These are phyloP conservation scores for Auxenochlorella protothecoides DNA, from an alignment of 139 green algal genomes.

Conservation along the genomic window DNA sequence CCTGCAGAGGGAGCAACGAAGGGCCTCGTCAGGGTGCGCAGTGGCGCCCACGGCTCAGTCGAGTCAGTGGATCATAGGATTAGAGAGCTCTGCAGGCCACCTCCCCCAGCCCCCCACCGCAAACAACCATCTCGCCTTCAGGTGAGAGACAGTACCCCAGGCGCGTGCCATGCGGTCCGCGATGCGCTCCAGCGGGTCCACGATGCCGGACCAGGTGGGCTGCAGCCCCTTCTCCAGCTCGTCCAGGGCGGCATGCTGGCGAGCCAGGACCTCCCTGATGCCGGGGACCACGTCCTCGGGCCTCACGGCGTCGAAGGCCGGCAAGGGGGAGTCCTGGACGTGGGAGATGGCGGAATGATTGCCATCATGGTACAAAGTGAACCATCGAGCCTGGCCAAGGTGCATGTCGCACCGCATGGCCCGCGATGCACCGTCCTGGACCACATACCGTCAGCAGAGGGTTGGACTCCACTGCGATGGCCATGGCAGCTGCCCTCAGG, in stretches of 20 bases:
- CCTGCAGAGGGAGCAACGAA: conserved; percentile 21
- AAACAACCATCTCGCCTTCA: conserved; percentile 54
- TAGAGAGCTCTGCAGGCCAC: too few relatives aligned
- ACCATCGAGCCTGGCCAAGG: too few relatives aligned
- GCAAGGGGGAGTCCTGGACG: conserved; percentile 54
- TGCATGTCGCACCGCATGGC: too few relatives aligned
- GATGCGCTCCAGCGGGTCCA: conserved; percentile 80
- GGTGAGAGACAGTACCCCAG: conserved; percentile 86
- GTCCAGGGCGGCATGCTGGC: conserved; percentile 66
- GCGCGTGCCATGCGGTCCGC: conserved; percentile 61
- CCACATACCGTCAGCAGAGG: conserved; percentile 10
- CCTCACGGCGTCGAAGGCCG: conserved; percentile 68
- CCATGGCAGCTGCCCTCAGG: conserved; percentile 5
- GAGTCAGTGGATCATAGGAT: too few relatives aligned
- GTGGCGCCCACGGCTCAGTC: too few relatives aligned
- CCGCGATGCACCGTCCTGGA: too few relatives aligned
- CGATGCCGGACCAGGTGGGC: conserved; percentile 65
- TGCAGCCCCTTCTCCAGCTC: conserved; percentile 47
- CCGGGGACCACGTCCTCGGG: conserved; percentile 85
- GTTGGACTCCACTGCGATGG: conserved; percentile 1
- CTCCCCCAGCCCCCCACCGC: background rate
- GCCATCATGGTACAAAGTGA: too few relatives aligned
- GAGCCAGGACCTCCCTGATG: conserved; percentile 57
- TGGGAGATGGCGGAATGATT: background rate
- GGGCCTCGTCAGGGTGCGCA: too few relatives aligned